Evolutionary conservation across 2,329 filamentous ascomycete species (phyloP), one percentile per base, ranked within the genome.

Genomic region (Microdochium nivale): DNA sequence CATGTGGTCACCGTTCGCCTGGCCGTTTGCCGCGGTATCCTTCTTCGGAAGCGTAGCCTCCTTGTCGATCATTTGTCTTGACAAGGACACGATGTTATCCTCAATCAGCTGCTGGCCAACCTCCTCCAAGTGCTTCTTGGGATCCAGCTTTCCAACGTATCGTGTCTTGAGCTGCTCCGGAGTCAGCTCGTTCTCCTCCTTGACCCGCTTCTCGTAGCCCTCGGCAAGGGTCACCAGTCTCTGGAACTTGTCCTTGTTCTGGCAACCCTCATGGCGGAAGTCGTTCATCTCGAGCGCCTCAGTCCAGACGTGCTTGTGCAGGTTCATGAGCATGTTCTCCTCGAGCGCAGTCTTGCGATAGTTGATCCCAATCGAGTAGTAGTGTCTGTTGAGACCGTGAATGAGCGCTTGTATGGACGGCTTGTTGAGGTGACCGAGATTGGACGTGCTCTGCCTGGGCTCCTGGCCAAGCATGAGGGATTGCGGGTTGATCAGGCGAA

Each of bases 241-340:
- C 75, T 96, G 81, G 70, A 99, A 79, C 56, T 86, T 82, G 51
- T 95, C 91, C 67, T 91, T 88, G 68, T 96, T 99, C 67, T 87
- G 83, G 58, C 84, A 77, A 52, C 85, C 89, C 67, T 97, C 92
- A 52, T 82, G 75, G 58, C 85, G 81, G 79, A 99, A 99, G 70
- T 97, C 91, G 55, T 92, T 88, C 90, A 99, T 97, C 67, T 96
- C 84, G 58, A 99, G 72, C 4, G 92, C 94, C 70, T 99, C 94
- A 1, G 95, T 99, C 94, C 94, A 99, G 46, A 96, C 91, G 61
- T 97, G 94, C 79, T 99, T 99, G 80, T 99, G 94, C 59, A 99
- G 76, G 68, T 99, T 99, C 95, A 99, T 99, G 63, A 99, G 73
- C 94, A 99, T 99, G 72, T 96, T 97, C 78, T 99, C 95, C 70